Evolutionary conservation across 2,329 filamentous ascomycete species (phyloP), one percentile per base, ranked within the genome.

Genomic region (Pyrenophora graminea): DNA sequence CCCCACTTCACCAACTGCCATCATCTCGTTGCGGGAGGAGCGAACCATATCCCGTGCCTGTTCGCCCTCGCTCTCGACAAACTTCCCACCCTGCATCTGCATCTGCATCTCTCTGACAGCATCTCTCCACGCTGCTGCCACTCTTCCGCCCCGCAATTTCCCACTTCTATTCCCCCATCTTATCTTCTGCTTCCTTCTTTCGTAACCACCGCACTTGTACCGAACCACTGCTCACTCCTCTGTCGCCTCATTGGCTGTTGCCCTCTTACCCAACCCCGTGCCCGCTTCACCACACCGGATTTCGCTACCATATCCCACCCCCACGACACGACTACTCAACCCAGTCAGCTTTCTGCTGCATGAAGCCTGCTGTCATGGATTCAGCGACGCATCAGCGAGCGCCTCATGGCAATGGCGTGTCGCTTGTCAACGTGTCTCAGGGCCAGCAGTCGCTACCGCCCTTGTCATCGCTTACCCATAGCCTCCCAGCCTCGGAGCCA

Each of bases 391-490:
- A 68, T 39, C 67, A 67, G 45, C 66, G 64, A 32, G 58, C 55
- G 36, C 50, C 47, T 36, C 45, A 53, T 40, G 45, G 37, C 34
- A 52, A 43, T 30, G 37, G 37, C 21, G 58, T 58, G 40, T 53
- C 56, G 25, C 55, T 59, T 25, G 55, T 39, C 49, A 61, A 37
- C 48, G 42, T 68, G 55, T 66, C 70, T 59, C 70, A 72, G 51
- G 59, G 51, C 41, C 70, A 71, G 23, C 50, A 53, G 47, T 66
- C 71, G n/a, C 65, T 74, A 12, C 72, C 72, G 6, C 71, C 72
- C 31, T 69, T 74, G 44, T 68, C 72, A 32, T 69, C 71, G 37
- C 61, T 74, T 42, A 74, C 71, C n/a, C 67, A 62, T 58, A 63
- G 48, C 38, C 62, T 73, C 4, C 52, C 70, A 18, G 56, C 68